Evolutionary conservation across 1,284 basidiomycete species (phyloP).

Genomic region (Boletus semigastroideus): DNA sequence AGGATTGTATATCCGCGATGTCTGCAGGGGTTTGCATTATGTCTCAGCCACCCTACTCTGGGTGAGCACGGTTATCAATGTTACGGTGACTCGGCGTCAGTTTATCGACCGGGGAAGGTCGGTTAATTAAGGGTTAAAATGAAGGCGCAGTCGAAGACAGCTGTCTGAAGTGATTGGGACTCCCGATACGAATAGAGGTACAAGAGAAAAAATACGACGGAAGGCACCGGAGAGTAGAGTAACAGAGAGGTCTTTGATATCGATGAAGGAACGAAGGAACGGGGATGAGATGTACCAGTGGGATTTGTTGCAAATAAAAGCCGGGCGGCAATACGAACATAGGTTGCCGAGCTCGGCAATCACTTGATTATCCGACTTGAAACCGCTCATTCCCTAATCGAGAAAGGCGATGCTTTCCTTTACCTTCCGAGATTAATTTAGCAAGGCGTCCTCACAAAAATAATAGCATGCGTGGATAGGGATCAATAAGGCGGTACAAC

Average conservation of each 20-base stretch:
- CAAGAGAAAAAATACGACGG: slow-evolving; percentile 3
- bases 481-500: slow-evolving; percentile 23
- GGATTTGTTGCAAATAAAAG: slow-evolving; percentile 41
- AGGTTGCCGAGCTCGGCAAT: slow-evolving; percentile 39
- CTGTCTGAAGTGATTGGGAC: slow-evolving; percentile 5
- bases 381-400: slow-evolving; percentile 35
- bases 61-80: slow-evolving; percentile 36
- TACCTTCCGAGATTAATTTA: slow-evolving; percentile 29
- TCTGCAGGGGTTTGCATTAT: slow-evolving; percentile 34
- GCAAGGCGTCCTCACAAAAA: slow-evolving; percentile 21
- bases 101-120: slow-evolving; percentile 41
- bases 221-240: slow-evolving; percentile 6
- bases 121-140: slow-evolving; percentile 40
- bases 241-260: slow-evolving; percentile 25
- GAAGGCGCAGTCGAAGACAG: slow-evolving; percentile 21
- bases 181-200: slow-evolving; percentile 1
- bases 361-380: slow-evolving; percentile 37
- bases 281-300: slow-evolving; percentile 35
- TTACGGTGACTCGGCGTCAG: slow-evolving; percentile 41
- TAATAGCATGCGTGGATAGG: slow-evolving; percentile 19
- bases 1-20: slow-evolving; percentile 30
- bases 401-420: slow-evolving; percentile 24
- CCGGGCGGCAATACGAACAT: slow-evolving; percentile 38
- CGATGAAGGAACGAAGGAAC: slow-evolving; percentile 32
- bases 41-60: slow-evolving; percentile 10